phyloP scores from a whole-genome alignment of 805 yeast genomes.

The Cyberlindnera galapagoensis region DNA sequence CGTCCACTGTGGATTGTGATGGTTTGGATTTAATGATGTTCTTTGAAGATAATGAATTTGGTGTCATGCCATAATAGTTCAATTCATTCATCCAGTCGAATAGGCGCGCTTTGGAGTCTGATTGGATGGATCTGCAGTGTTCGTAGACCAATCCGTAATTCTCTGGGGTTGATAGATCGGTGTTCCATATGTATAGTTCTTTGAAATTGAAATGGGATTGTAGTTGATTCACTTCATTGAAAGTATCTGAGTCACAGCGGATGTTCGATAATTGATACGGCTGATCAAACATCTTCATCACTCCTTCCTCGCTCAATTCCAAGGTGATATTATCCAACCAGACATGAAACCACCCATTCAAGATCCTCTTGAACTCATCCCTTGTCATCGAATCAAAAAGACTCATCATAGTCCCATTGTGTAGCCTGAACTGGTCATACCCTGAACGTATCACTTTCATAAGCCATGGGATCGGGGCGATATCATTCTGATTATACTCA shows the following conservation, averaged over 20 bases:
- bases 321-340: constrained; percentile 28
- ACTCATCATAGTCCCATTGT: constrained; percentile 18
- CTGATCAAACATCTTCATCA: constrained; percentile 26
- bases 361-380: constrained; percentile 11
- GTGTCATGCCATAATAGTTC: constrained; percentile 11
- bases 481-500: constrained; percentile 6
- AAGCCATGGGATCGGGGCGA: constrained; percentile 24
- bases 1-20: constrained; percentile 5
- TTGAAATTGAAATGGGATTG: constrained; percentile 8
- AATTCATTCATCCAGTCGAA: constrained; percentile 18
- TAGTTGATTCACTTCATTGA: constrained; percentile 6
- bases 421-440: constrained; percentile 21
- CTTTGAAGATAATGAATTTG: constrained; percentile 10
- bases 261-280: constrained; percentile 14
- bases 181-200: constrained; percentile 17
- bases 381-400: constrained; percentile 14
- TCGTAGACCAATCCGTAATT: constrained; percentile 20
- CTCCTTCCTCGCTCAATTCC: constrained; percentile 28
- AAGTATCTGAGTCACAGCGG: constrained; percentile 9
- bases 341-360: constrained; percentile 30
- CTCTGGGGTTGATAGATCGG: constrained; percentile 4
- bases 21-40: constrained; percentile 20
- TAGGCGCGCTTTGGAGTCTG: constrained; percentile 9
- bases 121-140: constrained; percentile 5
- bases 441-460: constrained; percentile 21